Conservation (phyloP, 768 basidiomycete species). For the Trametes elegans region DNA sequence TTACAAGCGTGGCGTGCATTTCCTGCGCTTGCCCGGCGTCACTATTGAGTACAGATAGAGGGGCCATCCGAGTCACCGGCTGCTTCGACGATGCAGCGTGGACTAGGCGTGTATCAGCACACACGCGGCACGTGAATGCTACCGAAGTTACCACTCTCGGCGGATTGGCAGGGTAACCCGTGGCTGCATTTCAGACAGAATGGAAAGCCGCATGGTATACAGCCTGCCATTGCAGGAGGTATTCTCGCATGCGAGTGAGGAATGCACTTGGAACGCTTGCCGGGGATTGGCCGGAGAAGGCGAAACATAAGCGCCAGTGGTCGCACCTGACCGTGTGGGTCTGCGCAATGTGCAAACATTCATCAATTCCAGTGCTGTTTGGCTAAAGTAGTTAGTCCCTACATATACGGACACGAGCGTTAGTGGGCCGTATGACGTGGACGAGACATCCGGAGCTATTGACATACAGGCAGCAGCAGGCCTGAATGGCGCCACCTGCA, state of each 20-base stretch:
- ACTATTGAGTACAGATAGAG: conserved; percentile 19
- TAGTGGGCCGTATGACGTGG: no score
- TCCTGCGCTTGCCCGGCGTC: conserved; percentile 21
- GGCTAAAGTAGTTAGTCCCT: no score
- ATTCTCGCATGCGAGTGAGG: conserved; percentile 9
- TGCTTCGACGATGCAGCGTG: conserved; percentile 19
- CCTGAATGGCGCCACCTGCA: no score
- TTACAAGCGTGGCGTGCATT: conserved; percentile 19
- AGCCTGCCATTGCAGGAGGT: conserved; percentile 3
- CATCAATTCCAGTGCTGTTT: no score
- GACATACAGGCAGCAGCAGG: no score
- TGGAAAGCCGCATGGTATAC: background rate
- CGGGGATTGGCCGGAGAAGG: no score
- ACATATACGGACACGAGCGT: no score
- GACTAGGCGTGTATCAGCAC: conserved; percentile 27
- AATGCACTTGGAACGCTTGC: conserved; percentile 1
- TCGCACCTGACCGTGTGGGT: no score
- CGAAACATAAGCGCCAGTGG: no score
- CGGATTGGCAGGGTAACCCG: conserved; percentile 2
- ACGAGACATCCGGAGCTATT: no score
- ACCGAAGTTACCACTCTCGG: conserved; percentile 15
- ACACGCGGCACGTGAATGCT: conserved; percentile 19
- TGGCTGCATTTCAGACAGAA: conserved; percentile 4
- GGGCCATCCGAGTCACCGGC: conserved; percentile 15
- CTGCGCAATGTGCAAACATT: no score